These are phyloP conservation scores for Salix exigua DNA, from an alignment of 345 rosid species.

Conservation along the genomic window DNA sequence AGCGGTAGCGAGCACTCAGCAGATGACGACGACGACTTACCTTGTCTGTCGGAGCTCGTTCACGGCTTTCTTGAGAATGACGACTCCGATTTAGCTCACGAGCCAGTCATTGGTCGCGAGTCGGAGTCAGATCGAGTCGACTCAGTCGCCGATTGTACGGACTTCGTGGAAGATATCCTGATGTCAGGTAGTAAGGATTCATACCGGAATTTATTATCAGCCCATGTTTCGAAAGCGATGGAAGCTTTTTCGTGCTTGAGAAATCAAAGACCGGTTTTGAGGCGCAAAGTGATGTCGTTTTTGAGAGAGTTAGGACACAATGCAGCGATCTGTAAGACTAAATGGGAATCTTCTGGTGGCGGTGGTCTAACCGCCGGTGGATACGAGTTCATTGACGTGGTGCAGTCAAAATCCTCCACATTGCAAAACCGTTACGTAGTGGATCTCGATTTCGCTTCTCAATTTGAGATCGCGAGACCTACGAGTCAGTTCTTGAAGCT, in stretches of 20 bases:
- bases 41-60: slow-evolving; percentile 76
- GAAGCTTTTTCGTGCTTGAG: slow-evolving; percentile 39
- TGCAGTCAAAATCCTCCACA: slow-evolving; percentile 19
- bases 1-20: slow-evolving; percentile 82
- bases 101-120: slow-evolving; percentile 10
- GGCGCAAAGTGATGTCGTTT: slow-evolving; percentile 56
- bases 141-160: slow-evolving; percentile 28
- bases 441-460: slow-evolving; percentile 69
- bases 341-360: slow-evolving; percentile 64
- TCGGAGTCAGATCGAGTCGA: slow-evolving; percentile 47
- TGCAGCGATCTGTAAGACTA: slow-evolving; percentile 88
- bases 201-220: slow-evolving; percentile 36
- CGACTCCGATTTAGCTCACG: slow-evolving; percentile 12
- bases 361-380: slow-evolving; percentile 53
- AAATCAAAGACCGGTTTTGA: slow-evolving; percentile 32
- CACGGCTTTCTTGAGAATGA: slow-evolving; percentile 63
- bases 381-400: slow-evolving; percentile 83
- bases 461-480: slow-evolving; percentile 87
- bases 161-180: slow-evolving; percentile 29
- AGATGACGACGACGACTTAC: slow-evolving; percentile 47
- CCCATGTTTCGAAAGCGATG: slow-evolving; percentile 44
- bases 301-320: slow-evolving; percentile 66
- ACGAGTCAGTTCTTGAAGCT: slow-evolving; percentile 49
- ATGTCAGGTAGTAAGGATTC: slow-evolving; percentile 29
- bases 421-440: slow-evolving; percentile 48